Base-by-base conservation (phyloP, 495 filamentous ascomycete genomes). In the Chaetomium tenue region DNA sequence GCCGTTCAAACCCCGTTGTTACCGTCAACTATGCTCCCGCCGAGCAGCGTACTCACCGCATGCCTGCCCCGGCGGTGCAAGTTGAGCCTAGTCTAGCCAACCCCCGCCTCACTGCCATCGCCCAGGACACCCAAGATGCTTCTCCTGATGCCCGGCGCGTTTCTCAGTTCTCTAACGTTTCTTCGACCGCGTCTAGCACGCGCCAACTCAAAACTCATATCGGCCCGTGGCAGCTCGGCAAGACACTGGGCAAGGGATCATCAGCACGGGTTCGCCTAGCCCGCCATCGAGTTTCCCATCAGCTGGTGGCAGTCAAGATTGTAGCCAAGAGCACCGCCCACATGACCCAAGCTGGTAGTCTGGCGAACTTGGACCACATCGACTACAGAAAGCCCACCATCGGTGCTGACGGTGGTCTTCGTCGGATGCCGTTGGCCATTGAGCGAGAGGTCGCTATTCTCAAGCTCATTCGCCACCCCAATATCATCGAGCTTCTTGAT, bases 391-490 rank as follows among this genome's bases (percentile, higher is more conserved):
- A 71, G 15, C 75, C 81, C 7, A 82, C 84, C 40, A 68, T 61
- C 18, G 39, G 60, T 12, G 70, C 70, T 13, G 81, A 79, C 20
- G 79, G 82, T 13, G 82, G 83, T 18, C 77, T 84, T 64, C 84
- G 85, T 61, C 81, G 84, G 37, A 93, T 97, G 77, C 93, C 93
- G 2, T 84, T 89, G 67, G 89, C 88, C 1, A 90, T 98, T 54
- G 94, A 98, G 71, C 83, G 94, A 42, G 94, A 98, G 71, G 90
- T 96, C 46, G 90, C 91, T 12, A 93, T 98, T 63, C 93, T 98
- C 87, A 98, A 95, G 74, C 82, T 98, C 46, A 91, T 98, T 58
- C 87, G 93, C 65, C 94, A 99, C 77, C 90, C 87, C 0, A 91
- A 98, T 73, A 90, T 99, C 58, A 91, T 97, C 70, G 88, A 87